Evolutionary conservation across 2,329 filamentous ascomycete species (phyloP), one percentile per base, ranked within the genome.

Genomic region (Exophiala phaeomuriformis): DNA sequence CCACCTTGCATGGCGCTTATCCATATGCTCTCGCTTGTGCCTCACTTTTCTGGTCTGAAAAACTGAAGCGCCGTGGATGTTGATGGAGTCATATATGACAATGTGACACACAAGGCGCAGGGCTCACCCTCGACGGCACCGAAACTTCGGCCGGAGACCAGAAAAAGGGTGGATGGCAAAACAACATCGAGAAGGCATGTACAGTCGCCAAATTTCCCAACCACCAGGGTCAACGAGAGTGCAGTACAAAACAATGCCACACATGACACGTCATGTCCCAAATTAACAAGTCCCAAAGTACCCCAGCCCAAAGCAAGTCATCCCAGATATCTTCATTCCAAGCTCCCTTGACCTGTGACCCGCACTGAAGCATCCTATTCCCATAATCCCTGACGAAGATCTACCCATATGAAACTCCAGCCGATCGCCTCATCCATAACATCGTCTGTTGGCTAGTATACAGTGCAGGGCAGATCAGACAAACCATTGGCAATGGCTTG

Each of bases 371-470:
- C 39, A 28, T 41, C 12, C 10, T 1, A 41, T 12, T 28, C 33
- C 39, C 6, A 28, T 27, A 3, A 19, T 5, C 31, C 27, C 8
- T 33, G 27, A 41, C 7, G 2, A 5, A 4, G 9, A 27, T 41
- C 28, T 5, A 5, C 19, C 39, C 12, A 19, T 41, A 27, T 41
- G 12, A 12, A 41, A 28, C 3, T 5, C 19, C n/a, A 27, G 5
- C 39, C n/a, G 10, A 27, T 49, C 35, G 46, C 46, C 30, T 49
- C 46, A 49, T 49, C 45, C n/a, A 49, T 30, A 49, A 40, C 42
- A 51, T 55, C 44, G 45, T 49, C 49, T 33, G 29, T 49, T 49
- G 37, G 30, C 44, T 48, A 51, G 44, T 37, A 12, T 51, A 55
- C 39, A 55, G 47, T 49, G 42, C 46, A 55, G 41, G 51, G 36